phyloP scores from a whole-genome alignment of 306 rosid species.

The Trifolium subterraneum region DNA sequence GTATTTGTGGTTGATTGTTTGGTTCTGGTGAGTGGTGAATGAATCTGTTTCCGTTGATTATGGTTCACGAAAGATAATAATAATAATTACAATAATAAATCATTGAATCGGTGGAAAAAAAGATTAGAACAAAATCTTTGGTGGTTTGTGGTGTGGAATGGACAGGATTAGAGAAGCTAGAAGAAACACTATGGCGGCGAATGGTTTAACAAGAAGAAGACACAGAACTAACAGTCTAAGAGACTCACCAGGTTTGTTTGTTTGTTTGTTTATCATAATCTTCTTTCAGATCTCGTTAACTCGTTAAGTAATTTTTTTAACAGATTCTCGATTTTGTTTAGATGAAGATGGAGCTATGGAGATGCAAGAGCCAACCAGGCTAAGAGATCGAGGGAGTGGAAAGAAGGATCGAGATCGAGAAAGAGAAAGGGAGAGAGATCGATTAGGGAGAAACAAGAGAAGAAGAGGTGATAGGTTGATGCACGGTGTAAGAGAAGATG shows the following conservation, averaged over 20 bases:
- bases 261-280: conserved; percentile 1
- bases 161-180: conserved; percentile 89
- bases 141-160: conserved; percentile 51
- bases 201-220: conserved; percentile 81
- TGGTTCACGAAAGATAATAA: conserved; percentile 53
- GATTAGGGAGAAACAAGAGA: conserved; percentile 79
- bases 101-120: conserved; percentile 45
- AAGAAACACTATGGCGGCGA: conserved; percentile 71
- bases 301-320: no score
- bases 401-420: conserved; percentile 79
- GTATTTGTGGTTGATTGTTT: background rate
- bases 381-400: conserved; percentile 80
- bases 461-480: conserved; percentile 82
- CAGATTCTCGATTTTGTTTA: conserved; percentile 34
- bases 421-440: conserved; percentile 75
- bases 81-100: background rate
- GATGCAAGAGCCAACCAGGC: conserved; percentile 80
- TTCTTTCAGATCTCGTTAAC: conserved; percentile 63
- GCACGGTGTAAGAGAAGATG: conserved; percentile 81
- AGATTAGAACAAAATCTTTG: background rate
- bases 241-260: conserved; percentile 81
- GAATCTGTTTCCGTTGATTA: conserved; percentile 43
- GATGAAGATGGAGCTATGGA: conserved; percentile 89
- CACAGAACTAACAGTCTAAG: conserved; percentile 75
- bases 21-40: background rate